A percentile compares a stretch with the other conserved stretches of the same genome.
Conservation (phyloP, 768 basidiomycete species). For the Pleurotus giganteus region DNA sequence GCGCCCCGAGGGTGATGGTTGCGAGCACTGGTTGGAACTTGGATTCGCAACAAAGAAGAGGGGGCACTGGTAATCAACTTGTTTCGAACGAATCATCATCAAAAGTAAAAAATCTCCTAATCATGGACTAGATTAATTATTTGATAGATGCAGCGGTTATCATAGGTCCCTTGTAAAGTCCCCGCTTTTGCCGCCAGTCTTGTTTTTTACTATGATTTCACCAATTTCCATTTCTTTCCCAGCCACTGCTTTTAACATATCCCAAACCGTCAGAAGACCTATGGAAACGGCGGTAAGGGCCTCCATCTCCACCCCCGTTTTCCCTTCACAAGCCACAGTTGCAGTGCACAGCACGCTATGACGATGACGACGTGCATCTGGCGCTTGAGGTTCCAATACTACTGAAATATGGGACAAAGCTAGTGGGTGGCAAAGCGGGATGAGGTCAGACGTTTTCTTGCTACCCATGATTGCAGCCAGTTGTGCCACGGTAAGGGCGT, state of each 20-base stretch:
- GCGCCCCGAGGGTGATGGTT: conserved; percentile 22
- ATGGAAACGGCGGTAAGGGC: conserved; percentile 82
- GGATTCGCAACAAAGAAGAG: conserved; percentile 44
- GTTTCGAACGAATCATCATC: background rate
- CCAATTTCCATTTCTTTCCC: conserved; percentile 85
- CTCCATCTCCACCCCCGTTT: conserved; percentile 93
- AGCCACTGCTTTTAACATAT: conserved; percentile 90
- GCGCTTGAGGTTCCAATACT: conserved; percentile 47
- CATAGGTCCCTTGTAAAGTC: conserved; percentile 47
- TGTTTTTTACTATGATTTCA: conserved; percentile 60
- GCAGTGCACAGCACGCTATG: conserved; percentile 63
- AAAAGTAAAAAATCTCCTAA: background rate
- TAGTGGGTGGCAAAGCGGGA: conserved; percentile 89
- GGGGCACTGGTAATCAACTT: conserved; percentile 51
- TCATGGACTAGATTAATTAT: background rate
- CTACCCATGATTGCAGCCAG: conserved; percentile 86
- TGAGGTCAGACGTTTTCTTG: conserved; percentile 80
- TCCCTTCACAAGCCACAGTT: conserved; percentile 72
- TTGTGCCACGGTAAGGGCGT: conserved; percentile 73
- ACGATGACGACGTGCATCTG: conserved; percentile 14
- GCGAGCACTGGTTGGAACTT: conserved; percentile 51
- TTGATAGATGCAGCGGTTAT: background rate
- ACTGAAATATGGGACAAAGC: conserved; percentile 68
- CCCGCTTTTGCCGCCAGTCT: conserved; percentile 74
- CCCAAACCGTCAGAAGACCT: conserved; percentile 83